A percentile compares a stretch with the other conserved stretches of the same genome.
Conservation (phyloP, 129 eudicot genomes). For the Chrysanthemum makinoi region DNA sequence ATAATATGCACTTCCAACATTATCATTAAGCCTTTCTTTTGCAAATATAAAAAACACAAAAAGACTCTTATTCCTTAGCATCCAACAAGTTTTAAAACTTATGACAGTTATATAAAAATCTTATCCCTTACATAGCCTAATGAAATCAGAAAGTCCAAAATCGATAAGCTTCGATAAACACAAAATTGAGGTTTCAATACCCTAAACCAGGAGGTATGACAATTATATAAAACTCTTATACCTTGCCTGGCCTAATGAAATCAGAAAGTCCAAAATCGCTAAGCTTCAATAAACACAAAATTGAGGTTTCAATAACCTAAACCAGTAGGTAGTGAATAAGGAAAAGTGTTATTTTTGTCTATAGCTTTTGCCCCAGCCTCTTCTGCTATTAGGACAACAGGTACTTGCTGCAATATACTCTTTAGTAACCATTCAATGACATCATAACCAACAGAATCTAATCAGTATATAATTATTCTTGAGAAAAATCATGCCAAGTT, state of each 20-base stretch:
- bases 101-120: not conserved
- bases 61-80: not conserved
- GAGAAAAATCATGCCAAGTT: not conserved
- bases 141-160: constrained; percentile 96
- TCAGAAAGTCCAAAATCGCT: no score
- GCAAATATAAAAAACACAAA: constrained; percentile 26
- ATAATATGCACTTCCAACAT: constrained; percentile 90
- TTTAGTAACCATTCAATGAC: constrained; percentile 30
- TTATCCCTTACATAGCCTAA: constrained; percentile 68
- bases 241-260: no score
- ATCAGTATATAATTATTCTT: not conserved
- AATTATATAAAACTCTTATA: no score
- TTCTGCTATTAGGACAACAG: constrained; percentile 64
- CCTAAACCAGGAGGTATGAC: no score
- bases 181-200: no score
- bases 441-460: constrained; percentile 6
- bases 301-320: constrained; percentile 49
- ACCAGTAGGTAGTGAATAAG: constrained; percentile 39
- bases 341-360: constrained; percentile 44
- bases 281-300: not conserved
- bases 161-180: constrained; percentile 66
- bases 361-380: constrained; percentile 67
- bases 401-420: constrained; percentile 63
- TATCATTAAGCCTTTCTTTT: constrained; percentile 89
- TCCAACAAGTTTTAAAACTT: not conserved